These are phyloP conservation scores for Acanthamoeba healyi DNA, from an alignment of 208 protist species.

Conservation along the genomic window DNA sequence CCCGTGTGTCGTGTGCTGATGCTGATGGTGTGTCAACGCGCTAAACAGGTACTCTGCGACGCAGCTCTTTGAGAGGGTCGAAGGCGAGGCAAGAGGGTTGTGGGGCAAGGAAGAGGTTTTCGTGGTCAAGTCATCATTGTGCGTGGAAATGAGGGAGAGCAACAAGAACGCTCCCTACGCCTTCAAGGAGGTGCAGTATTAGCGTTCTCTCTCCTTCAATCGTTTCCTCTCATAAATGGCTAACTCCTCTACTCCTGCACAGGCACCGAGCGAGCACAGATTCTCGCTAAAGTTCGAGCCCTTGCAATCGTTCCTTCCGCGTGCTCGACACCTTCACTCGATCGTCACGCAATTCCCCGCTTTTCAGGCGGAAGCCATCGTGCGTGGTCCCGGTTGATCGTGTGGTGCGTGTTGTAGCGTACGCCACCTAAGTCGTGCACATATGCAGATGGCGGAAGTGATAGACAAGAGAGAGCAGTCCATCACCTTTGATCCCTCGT, in stretches of 20 bases:
- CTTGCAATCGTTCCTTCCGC: constrained; percentile 37
- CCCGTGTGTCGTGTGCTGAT: too few species aligned
- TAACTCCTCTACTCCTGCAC: background rate
- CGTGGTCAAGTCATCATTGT: background rate
- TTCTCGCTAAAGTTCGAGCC: constrained; percentile 67
- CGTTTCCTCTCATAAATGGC: background rate
- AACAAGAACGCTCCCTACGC: constrained; percentile 83
- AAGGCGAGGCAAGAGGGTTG: background rate
- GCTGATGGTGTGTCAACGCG: too few species aligned
- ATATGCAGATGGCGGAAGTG: constrained; percentile 60
- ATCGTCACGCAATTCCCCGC: constrained; percentile 41
- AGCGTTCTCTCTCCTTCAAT: background rate
- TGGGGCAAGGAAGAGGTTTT: constrained; percentile 54
- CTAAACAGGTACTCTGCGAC: background rate
- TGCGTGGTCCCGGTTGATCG: background rate
- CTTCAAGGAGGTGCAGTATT: constrained; percentile 78
- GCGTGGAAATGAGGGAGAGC: constrained; percentile 84
- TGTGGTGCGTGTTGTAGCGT: background rate
- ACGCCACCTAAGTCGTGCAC: background rate
- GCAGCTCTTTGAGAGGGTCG: background rate
- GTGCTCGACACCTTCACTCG: constrained; percentile 16
- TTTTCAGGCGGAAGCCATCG: constrained; percentile 24
- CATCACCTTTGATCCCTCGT: constrained; percentile 79
- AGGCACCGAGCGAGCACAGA: constrained; percentile 43
- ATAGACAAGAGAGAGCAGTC: constrained; percentile 80